Evolutionary conservation across 1,139 yeast species (phyloP), one percentile per base, ranked within the genome.

Genomic region (Yamadazyma atmosphaerica): DNA sequence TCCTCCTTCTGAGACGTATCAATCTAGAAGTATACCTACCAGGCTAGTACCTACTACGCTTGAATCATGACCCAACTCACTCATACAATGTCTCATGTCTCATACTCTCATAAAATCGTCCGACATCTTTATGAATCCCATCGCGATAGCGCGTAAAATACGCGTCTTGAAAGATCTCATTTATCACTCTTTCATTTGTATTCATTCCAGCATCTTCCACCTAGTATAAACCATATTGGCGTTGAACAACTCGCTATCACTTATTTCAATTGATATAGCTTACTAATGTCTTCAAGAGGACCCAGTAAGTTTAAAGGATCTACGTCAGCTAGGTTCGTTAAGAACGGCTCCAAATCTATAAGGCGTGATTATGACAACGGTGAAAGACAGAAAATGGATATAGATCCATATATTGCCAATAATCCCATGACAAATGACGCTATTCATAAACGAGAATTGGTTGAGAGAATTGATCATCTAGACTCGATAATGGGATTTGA

Each of bases 401-500:
- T 54, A 15, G 61, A 59, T 36, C 63, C 64, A 1, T 46, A 51
- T 28, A 45, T 51, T 10, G 61, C 63, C 38, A 61, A 56, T 31
- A 69, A 65, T 40, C 76, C 75, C 16, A 68, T 70, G 74, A 48
- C 63, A 15, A 66, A 59, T 41, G 74, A 71, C 44, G 53, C 74
- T 17, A 58, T 65, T 23, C 60, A 56, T 35, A 65, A 61, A 43
- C 52, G 54, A 40, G 82, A 77, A 15, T 64, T 76, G 33, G 73
- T 68, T 4, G 65, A 68, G 46, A 78, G 77, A 47, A 69, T 79
- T 12, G 90, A 86, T 52, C 65, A 69, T 21, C 65, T 88, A 6
- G 97, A 89, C 54, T 59, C 81, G 1, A 58, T 79, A 44, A 87
- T 90, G 89, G 97, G 97, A 7, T 90, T 90, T 57, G 86, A 83